Conservation (phyloP, 305 asterid species). For the Ruellia speciosa region DNA sequence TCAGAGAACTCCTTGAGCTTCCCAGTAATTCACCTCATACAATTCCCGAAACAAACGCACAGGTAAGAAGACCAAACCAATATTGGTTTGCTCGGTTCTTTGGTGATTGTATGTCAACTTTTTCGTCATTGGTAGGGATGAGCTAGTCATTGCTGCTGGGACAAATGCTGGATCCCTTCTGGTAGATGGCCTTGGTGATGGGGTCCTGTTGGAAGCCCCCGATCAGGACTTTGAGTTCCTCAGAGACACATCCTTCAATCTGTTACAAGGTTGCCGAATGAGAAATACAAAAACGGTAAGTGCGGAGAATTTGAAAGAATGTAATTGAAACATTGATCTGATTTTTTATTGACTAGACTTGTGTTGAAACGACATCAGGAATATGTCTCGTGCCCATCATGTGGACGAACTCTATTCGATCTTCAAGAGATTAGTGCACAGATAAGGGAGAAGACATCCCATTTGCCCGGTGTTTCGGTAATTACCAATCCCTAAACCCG, state of each 20-base stretch:
- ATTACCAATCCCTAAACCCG: constrained; percentile 16
- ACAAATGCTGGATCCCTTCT: constrained; percentile 83
- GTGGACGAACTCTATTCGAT: constrained; percentile 94
- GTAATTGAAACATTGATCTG: not conserved
- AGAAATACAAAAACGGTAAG: constrained; percentile 95
- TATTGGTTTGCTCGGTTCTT: constrained; percentile 14
- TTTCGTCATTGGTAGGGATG: constrained; percentile 52
- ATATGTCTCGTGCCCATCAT: constrained; percentile 97
- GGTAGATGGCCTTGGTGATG: constrained; percentile 98
- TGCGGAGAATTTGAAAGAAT: constrained; percentile 10
- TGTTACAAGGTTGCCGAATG: constrained; percentile 99
- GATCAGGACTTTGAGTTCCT: constrained; percentile 84
- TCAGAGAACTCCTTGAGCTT: constrained; percentile 68
- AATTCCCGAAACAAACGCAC: constrained; percentile 64
- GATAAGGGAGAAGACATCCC: constrained; percentile 90
- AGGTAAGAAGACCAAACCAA: constrained; percentile 39
- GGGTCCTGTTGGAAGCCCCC: constrained; percentile 79
- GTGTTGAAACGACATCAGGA: constrained; percentile 48
- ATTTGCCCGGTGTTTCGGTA: constrained; percentile 99
- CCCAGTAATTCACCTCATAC: constrained; percentile 92
- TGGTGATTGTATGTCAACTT: constrained; percentile 16
- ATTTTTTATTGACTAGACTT: constrained; percentile 3
- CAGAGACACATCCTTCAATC: constrained; percentile 84
- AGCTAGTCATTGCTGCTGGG: constrained; percentile 89
- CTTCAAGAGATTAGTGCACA: constrained; percentile 98